Conservation (phyloP, 768 basidiomycete species). For the Lentinula guzmanii region DNA sequence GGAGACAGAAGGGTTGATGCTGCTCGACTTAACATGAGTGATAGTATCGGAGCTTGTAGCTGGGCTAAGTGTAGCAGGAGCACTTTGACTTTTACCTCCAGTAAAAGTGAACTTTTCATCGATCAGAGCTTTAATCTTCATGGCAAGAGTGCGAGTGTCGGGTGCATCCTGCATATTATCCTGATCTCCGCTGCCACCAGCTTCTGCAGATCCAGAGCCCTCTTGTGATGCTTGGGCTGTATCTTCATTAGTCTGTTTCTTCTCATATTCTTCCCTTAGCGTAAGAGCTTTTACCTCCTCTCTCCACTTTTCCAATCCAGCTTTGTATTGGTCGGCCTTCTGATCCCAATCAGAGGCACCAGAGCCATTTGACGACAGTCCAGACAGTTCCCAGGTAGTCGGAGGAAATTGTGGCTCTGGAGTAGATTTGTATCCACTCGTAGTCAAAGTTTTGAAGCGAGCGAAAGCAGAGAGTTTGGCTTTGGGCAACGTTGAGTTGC, state of each 20-base stretch:
- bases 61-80: slow-evolving; percentile 18
- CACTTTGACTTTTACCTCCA: slow-evolving; percentile 20
- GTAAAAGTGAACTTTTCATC: slow-evolving; percentile 29
- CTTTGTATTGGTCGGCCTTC: slow-evolving; percentile 3
- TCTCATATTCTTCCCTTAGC: background rate
- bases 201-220: background rate
- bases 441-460: slow-evolving; percentile 29
- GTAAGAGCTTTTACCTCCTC: background rate
- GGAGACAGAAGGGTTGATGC: background rate
- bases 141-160: slow-evolving; percentile 31
- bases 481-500: slow-evolving; percentile 15
- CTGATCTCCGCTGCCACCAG: slow-evolving; percentile 6
- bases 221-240: background rate
- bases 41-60: background rate
- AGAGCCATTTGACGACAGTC: slow-evolving; percentile 17
- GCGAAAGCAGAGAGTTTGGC: slow-evolving; percentile 28
- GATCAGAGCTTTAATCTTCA: slow-evolving; percentile 28
- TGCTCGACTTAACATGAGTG: background rate
- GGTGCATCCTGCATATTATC: slow-evolving; percentile 17
- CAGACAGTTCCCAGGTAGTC: slow-evolving; percentile 40
- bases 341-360: slow-evolving; percentile 12
- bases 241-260: background rate
- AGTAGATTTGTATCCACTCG: slow-evolving; percentile 16
- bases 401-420: slow-evolving; percentile 30
- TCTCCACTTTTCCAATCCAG: slow-evolving; percentile 9